Base-by-base conservation (phyloP, 2,329 filamentous ascomycete genomes). In the Fusarium mangiferae region DNA sequence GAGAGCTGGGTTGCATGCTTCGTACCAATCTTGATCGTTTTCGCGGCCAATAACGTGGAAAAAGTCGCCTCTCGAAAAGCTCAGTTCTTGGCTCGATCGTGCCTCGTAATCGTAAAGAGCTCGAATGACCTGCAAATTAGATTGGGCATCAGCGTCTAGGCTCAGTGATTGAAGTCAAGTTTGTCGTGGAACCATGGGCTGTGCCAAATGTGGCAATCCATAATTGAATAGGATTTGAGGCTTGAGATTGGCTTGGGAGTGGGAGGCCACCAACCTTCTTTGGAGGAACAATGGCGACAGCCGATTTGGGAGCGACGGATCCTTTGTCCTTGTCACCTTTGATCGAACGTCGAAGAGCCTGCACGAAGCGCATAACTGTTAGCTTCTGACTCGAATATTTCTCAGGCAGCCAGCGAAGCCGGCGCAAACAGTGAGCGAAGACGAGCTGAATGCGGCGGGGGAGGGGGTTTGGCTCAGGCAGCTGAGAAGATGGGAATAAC, bases 21-120 rank as follows among this genome's bases (percentile, higher is more conserved):
- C 96, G 88, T 98, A 99, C 96, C 96, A 99, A 81, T 98, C 94
- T 45, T 87, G 85, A 82, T 98, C 96, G 87, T 98, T 92, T 85
- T 98, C 96, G 82, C 96, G 93, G 79, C 94, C 94, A 82, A 98
- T 96, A 74, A 99, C 96, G 86, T 98, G 96, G 82, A 99, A 96
- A 83, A 98, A 99, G 83, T 99, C 96, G 80, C 96, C 96, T 81
- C 94, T 93, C 75, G 92, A 94, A 84, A 99, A 99, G 81, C 93
- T 92, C 78, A 99, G 88, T 85, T 98, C 92, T 81, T 96, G 92
- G 60, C 85, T 85, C 68, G 91, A 90, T 79, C 92, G 89, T 68
- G 95, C 93, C 79, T 92, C 89, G 85, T 97, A 97, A 83, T 97
- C 94, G 88, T 97, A 98, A 67, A 98, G 92, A 36, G 96, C 96